Evolutionary conservation across 2,329 filamentous ascomycete genomes (phyloP).

Genomic region (Fusarium proliferatum): DNA sequence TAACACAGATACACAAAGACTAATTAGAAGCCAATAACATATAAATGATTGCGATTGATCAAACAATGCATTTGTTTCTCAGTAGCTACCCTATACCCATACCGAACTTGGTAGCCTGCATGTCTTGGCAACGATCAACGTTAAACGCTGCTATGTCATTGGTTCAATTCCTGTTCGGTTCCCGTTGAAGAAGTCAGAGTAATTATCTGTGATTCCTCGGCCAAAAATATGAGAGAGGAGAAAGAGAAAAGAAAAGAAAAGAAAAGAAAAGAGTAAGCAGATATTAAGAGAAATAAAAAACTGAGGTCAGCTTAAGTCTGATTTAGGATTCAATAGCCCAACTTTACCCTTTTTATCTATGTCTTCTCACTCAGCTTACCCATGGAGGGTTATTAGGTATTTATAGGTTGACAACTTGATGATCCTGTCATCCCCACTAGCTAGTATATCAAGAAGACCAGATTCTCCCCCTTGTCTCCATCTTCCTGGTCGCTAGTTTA

Average conservation of each 20-base stretch:
- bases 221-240: neutral
- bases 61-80: neutral
- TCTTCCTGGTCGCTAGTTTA: neutral
- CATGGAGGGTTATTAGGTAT: neutral
- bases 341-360: conserved; percentile 1
- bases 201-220: neutral
- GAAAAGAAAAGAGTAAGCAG: neutral
- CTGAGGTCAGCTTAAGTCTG: neutral
- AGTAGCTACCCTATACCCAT: conserved; percentile 21
- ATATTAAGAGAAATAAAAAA: neutral
- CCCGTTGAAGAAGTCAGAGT: conserved; percentile 11
- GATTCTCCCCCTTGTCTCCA: neutral
- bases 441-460: conserved; percentile 8
- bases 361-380: conserved; percentile 29
- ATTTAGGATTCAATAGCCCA: neutral
- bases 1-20: neutral
- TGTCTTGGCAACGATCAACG: conserved; percentile 2
- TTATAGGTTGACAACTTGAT: conserved; percentile 1
- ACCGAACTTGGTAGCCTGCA: neutral
- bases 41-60: neutral
- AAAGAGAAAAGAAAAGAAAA: neutral
- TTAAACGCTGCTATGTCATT: neutral
- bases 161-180: neutral
- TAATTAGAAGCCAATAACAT: neutral
- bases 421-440: conserved; percentile 14